Evolutionary conservation across 768 basidiomycete genomes (phyloP), one percentile per base, ranked within the genome.

Genomic region (Lentinus brumalis): DNA sequence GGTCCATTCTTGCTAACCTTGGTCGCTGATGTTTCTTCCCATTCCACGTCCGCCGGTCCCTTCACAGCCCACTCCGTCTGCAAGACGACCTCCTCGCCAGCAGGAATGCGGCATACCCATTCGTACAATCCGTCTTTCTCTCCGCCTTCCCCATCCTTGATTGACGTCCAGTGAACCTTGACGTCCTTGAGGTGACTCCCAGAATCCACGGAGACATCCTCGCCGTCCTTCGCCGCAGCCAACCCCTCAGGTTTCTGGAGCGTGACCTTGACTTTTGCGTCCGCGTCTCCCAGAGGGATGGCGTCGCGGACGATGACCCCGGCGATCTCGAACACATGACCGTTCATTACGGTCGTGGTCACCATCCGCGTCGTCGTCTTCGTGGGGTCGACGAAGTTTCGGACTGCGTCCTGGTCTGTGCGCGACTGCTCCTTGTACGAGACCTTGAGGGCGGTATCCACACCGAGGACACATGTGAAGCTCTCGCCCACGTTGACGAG

Each of bases 391-490:
- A 78, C 66, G 70, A 82, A 85, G 9, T 76, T 60, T 32, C 83
- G 79, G 5, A 69, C 72, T 1, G 71, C 64, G 38, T 75, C 71
- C 64, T 74, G 75, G 49, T 72, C 72, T 9, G 73, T 76, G 46
- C 72, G 74, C 41, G 75, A 69, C 35, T 72, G 73, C 51, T 80
- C 80, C 12, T 74, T 59, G 70, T 86, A 86, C 5, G 64, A 61
- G 11, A 77, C 67, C 44, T 70, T 67, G n/a, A 75, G 56, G 1
- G 72, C 61, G 3, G 68, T 53, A 59, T 76, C 76, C 2, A 73
- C 62, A 26, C 86, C 85, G 15, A 88, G 79, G 3, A 81, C 80
- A 69, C 83, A 86, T 31, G 71, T 68, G 74, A 88, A 87, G 39
- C 72, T 78, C 51, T 86, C 85, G 9, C 77, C 76, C 0, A 77